phyloP scores from a whole-genome alignment of 305 asterid genomes.

The Fraxinus floribunda region DNA sequence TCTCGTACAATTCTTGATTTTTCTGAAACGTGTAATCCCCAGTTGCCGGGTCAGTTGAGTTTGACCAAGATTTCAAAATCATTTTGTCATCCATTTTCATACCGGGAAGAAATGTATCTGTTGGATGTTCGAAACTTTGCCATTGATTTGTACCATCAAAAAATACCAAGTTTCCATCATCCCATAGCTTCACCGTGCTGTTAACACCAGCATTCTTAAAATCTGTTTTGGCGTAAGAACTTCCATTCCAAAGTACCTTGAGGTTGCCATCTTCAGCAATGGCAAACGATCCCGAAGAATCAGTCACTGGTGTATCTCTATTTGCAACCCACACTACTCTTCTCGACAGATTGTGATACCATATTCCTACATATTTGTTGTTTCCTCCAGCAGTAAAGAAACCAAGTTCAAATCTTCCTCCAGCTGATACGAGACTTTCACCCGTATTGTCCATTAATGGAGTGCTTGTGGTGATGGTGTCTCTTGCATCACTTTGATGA shows the following conservation, averaged over 20 bases:
- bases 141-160: conserved; percentile 12
- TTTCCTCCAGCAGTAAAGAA: conserved; percentile 7
- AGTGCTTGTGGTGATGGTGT: conserved; percentile 14
- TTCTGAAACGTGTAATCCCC: conserved; percentile 27
- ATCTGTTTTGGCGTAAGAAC: not conserved
- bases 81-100: conserved; percentile 33
- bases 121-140: conserved; percentile 32
- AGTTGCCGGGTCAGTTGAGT: conserved; percentile 1
- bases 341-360: conserved; percentile 28
- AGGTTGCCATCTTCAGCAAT: conserved; percentile 35
- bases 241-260: not conserved
- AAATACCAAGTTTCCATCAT: conserved; percentile 32
- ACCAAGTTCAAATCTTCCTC: not conserved
- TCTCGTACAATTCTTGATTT: conserved; percentile 14
- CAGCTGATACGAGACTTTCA: conserved; percentile 31
- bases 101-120: conserved; percentile 44
- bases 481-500: not conserved
- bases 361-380: conserved; percentile 33
- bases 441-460: not conserved
- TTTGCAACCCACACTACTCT: conserved; percentile 43
- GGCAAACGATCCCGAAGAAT: conserved; percentile 10
- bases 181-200: conserved; percentile 27
- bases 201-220: not conserved
- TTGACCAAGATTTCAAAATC: conserved; percentile 29
- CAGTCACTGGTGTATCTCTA: not conserved